These are phyloP conservation scores for Lyophyllum decastes DNA, from an alignment of 768 basidiomycete genomes.

Conservation along the genomic window DNA sequence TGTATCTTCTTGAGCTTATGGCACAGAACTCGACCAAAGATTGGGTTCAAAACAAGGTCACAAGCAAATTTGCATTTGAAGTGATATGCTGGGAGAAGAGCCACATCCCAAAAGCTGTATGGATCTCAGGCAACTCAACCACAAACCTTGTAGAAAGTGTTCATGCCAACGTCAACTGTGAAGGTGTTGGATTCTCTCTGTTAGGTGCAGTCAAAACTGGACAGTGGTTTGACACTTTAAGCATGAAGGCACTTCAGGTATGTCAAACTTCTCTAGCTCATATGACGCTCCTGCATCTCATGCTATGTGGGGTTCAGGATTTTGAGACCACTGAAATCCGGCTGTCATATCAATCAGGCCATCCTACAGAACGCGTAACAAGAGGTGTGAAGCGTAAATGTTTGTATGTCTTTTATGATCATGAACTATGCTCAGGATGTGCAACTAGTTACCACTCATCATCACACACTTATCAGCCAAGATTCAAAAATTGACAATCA, in stretches of 20 bases:
- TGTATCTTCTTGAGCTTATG: background rate
- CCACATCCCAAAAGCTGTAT: slow-evolving; percentile 19
- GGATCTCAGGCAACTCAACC: slow-evolving; percentile 14
- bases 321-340: background rate
- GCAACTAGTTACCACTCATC: background rate
- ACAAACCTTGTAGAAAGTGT: slow-evolving; percentile 15
- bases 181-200: slow-evolving; percentile 18
- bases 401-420: background rate
- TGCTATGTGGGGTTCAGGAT: background rate
- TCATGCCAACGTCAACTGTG: slow-evolving; percentile 19
- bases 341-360: background rate
- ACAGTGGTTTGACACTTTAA: background rate
- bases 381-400: background rate
- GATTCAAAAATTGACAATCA: background rate
- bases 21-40: slow-evolving; percentile 1
- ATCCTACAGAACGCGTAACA: background rate
- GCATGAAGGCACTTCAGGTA: background rate
- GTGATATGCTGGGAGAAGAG: slow-evolving; percentile 22
- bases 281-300: background rate
- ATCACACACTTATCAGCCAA: background rate
- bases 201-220: slow-evolving; percentile 19
- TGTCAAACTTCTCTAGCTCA: background rate
- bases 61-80: slow-evolving; percentile 10
- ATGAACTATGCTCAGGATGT: background rate
- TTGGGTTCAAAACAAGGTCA: slow-evolving; percentile 18